phyloP scores from a whole-genome alignment of 257 asterid species.

The Marsdenia floribunda region DNA sequence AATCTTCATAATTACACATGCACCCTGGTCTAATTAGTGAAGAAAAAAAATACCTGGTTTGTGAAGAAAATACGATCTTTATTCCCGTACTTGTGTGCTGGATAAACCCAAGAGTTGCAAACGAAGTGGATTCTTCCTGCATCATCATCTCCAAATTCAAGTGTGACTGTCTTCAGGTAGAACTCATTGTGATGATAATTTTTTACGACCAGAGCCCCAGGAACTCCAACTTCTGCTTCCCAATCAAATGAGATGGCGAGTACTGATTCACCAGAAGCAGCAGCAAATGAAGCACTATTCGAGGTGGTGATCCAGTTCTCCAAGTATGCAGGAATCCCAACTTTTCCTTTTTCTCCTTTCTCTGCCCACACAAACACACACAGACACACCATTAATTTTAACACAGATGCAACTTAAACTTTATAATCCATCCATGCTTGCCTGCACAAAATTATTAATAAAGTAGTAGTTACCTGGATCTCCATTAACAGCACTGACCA shows the following conservation, averaged over 20 bases:
- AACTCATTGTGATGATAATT: constrained; percentile 30
- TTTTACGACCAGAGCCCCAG: constrained; percentile 32
- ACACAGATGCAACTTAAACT: no score
- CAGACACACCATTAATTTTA: no score
- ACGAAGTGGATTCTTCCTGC: constrained; percentile 22
- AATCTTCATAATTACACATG: no score
- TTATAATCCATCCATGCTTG: no score
- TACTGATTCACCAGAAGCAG: constrained; percentile 25
- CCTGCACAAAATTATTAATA: no score
- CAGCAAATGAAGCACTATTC: not conserved
- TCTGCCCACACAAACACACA: not conserved
- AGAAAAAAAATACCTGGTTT: constrained; percentile 24
- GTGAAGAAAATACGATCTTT: constrained; percentile 33
- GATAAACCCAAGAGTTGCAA: constrained; percentile 40
- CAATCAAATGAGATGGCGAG: constrained; percentile 22
- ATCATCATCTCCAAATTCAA: constrained; percentile 30
- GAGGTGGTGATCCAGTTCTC: constrained; percentile 20
- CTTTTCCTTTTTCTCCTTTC: constrained; percentile 22
- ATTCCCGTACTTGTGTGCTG: constrained; percentile 21
- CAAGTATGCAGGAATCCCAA: constrained; percentile 21
- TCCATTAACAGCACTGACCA: no score
- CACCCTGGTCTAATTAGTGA: no score
- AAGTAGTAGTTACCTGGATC: no score
- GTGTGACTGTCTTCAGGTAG: constrained; percentile 35
- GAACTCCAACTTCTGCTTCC: constrained; percentile 26